These are phyloP conservation scores for Trifolium pratense DNA, from an alignment of 306 rosid species.

Conservation along the genomic window DNA sequence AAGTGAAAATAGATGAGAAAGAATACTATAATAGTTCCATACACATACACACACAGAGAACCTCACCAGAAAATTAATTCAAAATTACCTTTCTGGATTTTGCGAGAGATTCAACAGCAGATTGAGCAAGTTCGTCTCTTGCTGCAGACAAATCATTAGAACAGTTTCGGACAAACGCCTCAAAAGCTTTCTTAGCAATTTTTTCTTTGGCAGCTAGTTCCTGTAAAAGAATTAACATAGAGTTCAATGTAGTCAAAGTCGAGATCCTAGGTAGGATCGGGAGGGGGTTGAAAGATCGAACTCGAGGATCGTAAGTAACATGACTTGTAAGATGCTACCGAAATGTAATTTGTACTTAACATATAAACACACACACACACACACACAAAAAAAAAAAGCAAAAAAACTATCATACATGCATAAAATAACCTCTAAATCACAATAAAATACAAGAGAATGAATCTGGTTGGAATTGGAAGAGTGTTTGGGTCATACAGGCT, in stretches of 20 bases:
- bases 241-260: background rate
- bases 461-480: background rate
- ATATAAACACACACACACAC: background rate
- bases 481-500: background rate
- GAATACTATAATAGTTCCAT: background rate
- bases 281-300: background rate
- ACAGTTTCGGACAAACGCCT: too few species aligned
- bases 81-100: constrained; percentile 60
- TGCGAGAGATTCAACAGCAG: constrained; percentile 52
- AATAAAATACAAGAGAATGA: background rate
- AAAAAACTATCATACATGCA: background rate
- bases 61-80: constrained; percentile 1
- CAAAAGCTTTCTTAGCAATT: background rate
- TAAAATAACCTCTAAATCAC: background rate
- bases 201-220: constrained; percentile 69
- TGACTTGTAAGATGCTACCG: background rate
- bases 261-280: background rate
- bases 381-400: background rate
- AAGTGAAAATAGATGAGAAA: background rate
- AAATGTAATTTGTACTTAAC: too few species aligned
- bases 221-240: constrained; percentile 38
- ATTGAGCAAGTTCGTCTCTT: constrained; percentile 46
- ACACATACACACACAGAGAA: background rate
- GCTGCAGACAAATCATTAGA: constrained; percentile 36
- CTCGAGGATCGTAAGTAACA: background rate